These are phyloP conservation scores for Monotropa hypopitys DNA, from an alignment of 179 eudicot genomes.

Conservation along the genomic window DNA sequence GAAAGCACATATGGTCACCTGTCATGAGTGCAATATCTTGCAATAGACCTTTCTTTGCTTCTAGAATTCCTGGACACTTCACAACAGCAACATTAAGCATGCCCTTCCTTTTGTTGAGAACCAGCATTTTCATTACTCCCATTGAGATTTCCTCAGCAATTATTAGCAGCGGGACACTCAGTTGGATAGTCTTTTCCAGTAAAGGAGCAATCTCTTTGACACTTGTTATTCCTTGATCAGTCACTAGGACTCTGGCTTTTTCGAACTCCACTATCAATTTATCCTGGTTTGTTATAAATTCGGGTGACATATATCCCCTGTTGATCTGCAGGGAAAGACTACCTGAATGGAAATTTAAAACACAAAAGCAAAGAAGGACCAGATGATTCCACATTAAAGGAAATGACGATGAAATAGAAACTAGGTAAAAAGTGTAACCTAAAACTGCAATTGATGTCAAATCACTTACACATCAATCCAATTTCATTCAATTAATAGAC, in stretches of 20 bases:
- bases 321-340: slow-evolving; percentile 55
- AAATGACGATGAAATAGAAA: slow-evolving; percentile 1
- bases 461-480: background rate
- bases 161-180: slow-evolving; percentile 72
- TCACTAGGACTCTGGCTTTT: slow-evolving; percentile 65
- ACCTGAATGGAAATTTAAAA: slow-evolving; percentile 26
- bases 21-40: slow-evolving; percentile 95
- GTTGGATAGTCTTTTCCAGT: slow-evolving; percentile 72
- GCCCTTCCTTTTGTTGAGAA: slow-evolving; percentile 60
- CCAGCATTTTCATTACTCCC: slow-evolving; percentile 56
- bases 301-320: slow-evolving; percentile 87
- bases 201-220: slow-evolving; percentile 70
- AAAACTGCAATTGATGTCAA: background rate
- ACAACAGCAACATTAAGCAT: slow-evolving; percentile 70
- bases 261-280: slow-evolving; percentile 77
- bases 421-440: background rate
- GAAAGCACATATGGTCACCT: slow-evolving; percentile 29
- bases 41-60: slow-evolving; percentile 62
- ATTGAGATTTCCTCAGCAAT: slow-evolving; percentile 73
- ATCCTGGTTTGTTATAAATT: slow-evolving; percentile 66
- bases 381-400: background rate
- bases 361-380: slow-evolving; percentile 11
- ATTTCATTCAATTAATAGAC: background rate
- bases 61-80: slow-evolving; percentile 80
- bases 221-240: slow-evolving; percentile 67